Evolutionary conservation across 345 rosid genomes (phyloP).

Genomic region (Euphorbia tirucalli): DNA sequence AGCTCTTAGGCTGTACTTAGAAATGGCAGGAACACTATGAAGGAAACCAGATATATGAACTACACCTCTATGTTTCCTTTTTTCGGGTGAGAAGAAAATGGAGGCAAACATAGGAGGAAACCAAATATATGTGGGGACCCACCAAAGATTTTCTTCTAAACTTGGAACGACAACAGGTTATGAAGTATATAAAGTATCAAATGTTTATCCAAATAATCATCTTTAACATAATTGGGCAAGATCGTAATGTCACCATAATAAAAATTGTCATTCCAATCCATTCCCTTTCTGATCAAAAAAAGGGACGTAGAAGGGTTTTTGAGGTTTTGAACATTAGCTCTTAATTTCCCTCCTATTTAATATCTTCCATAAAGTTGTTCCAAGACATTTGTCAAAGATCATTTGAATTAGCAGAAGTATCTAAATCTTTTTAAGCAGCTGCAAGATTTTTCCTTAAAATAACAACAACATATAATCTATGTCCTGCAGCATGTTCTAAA

Average conservation of each 20-base stretch:
- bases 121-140: background rate
- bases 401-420: background rate
- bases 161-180: background rate
- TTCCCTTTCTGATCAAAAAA: background rate
- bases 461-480: background rate
- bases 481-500: background rate
- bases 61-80: background rate
- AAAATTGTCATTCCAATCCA: background rate
- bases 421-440: too few relatives aligned
- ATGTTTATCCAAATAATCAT: background rate
- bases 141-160: background rate
- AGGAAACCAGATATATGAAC: too few relatives aligned
- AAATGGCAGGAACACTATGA: background rate
- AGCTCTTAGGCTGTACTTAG: background rate
- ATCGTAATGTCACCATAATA: background rate
- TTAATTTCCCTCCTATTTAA: background rate
- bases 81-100: background rate
- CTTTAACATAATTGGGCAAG: background rate
- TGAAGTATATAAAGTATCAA: background rate
- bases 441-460: background rate
- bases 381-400: background rate
- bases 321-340: background rate
- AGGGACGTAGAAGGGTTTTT: background rate
- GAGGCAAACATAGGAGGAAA: background rate
- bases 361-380: background rate